A percentile compares a stretch with the other conserved stretches of the same genome.
Evolutionary conservation across 306 rosid genomes (phyloP).

Genomic region (Oemleria cerasiformis): DNA sequence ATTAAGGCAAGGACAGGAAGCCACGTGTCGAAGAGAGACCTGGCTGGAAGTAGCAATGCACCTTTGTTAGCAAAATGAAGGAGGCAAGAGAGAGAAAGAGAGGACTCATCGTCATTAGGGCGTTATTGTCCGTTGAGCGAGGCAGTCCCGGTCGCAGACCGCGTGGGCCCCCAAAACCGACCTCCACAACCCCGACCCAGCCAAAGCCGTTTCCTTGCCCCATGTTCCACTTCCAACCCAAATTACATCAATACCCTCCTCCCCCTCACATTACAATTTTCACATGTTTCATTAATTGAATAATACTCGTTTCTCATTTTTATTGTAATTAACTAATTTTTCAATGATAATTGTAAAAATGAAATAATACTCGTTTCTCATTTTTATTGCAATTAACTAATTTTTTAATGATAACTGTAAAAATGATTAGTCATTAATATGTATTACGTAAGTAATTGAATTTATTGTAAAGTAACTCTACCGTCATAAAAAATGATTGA

Average conservation of each 20-base stretch:
- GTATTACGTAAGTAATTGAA: too few relatives aligned
- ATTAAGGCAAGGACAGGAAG: background rate
- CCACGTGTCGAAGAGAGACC: background rate
- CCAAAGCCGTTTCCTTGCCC: background rate
- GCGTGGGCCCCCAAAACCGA: constrained; percentile 46
- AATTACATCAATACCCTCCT: constrained; percentile 22
- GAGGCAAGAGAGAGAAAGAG: background rate
- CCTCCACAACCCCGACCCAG: background rate
- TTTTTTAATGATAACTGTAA: too few relatives aligned
- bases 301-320: too few relatives aligned
- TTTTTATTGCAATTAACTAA: too few relatives aligned
- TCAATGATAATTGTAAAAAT: too few relatives aligned
- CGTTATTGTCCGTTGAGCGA: constrained; percentile 12
- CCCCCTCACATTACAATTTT: background rate
- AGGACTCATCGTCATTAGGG: constrained; percentile 1
- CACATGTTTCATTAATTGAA: too few relatives aligned
- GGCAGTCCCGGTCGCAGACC: constrained; percentile 52
- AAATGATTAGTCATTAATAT: too few relatives aligned
- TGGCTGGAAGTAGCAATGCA: background rate
- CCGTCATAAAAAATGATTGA: too few relatives aligned
- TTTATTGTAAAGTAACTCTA: too few relatives aligned
- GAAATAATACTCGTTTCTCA: too few relatives aligned
- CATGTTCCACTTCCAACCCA: background rate
- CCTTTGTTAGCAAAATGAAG: background rate
- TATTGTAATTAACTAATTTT: too few relatives aligned